Evolutionary conservation across 371 early-diverging fungal genomes (phyloP).

Genomic region (Basidiobolus meristosporus): DNA sequence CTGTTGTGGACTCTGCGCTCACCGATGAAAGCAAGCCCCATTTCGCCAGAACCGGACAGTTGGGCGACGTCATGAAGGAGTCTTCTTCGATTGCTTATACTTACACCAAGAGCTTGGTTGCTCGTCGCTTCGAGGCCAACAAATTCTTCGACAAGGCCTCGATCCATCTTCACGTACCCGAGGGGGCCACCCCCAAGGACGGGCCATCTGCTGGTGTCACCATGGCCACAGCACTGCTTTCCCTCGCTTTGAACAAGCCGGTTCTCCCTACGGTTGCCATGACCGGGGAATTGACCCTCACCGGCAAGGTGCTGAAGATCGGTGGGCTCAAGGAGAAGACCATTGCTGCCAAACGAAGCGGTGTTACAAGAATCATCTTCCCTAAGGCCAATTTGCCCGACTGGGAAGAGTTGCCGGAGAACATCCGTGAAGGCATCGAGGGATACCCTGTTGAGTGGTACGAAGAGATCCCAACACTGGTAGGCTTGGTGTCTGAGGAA

Average conservation of each 20-base stretch:
- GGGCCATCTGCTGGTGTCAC: conserved; percentile 94
- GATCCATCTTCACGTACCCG: conserved; percentile 93
- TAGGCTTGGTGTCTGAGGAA: neutral
- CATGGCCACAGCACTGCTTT: conserved; percentile 85
- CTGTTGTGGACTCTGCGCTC: conserved; percentile 63
- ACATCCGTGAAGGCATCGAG: conserved; percentile 75
- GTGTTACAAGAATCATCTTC: conserved; percentile 73
- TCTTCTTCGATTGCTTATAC: conserved; percentile 90
- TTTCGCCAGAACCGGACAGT: conserved; percentile 74
- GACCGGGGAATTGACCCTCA: conserved; percentile 95
- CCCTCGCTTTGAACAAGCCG: conserved; percentile 64
- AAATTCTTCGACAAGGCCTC: conserved; percentile 74
- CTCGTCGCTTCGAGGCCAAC: conserved; percentile 53
- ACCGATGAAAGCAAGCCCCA: conserved; percentile 38
- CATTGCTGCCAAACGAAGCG: conserved; percentile 91
- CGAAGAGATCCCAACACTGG: conserved; percentile 17
- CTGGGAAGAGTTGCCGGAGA: conserved; percentile 86
- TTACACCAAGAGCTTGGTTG: conserved; percentile 63
- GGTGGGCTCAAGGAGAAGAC: conserved; percentile 95
- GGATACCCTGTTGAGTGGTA: conserved; percentile 75
- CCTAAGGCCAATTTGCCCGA: conserved; percentile 78
- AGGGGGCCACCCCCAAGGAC: conserved; percentile 95
- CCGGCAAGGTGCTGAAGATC: conserved; percentile 90
- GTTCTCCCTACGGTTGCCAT: conserved; percentile 71
- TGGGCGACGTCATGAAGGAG: conserved; percentile 98